phyloP scores from a whole-genome alignment of 176 grass and related monocot species.

The Triticum urartu region DNA sequence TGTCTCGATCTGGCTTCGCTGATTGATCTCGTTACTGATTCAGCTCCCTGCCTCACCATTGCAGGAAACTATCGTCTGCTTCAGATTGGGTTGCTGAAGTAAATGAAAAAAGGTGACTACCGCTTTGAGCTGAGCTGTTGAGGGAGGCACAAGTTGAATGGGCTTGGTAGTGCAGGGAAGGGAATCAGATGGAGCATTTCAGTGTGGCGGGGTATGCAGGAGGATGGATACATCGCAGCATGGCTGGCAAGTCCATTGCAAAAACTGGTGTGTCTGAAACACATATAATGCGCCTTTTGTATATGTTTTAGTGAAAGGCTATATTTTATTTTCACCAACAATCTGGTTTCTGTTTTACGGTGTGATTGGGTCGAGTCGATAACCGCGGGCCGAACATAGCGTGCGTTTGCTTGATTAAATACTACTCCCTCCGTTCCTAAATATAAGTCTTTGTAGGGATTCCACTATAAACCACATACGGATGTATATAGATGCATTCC shows the following conservation, averaged over 20 bases:
- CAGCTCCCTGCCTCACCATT: background rate
- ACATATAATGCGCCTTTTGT: background rate
- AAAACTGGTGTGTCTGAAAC: background rate
- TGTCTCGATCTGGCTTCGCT: background rate
- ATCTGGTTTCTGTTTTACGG: background rate
- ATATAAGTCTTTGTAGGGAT: too few species aligned
- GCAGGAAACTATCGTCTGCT: background rate
- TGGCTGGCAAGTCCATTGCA: conserved; percentile 11
- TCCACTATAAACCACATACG: too few species aligned
- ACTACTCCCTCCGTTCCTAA: background rate
- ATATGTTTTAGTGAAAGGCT: background rate
- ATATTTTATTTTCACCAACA: background rate
- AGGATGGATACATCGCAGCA: background rate
- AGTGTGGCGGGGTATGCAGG: background rate
- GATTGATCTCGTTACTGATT: background rate
- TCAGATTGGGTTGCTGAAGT: background rate
- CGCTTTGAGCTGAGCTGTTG: background rate
- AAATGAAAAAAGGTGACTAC: background rate
- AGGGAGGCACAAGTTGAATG: background rate
- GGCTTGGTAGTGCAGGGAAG: background rate
- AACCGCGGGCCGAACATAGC: background rate
- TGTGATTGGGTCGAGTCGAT: background rate
- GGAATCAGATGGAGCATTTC: background rate
- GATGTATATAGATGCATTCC: too few species aligned
- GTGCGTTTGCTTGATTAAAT: background rate